phyloP scores from a whole-genome alignment of 768 basidiomycete genomes.

The Podaxis sp. region DNA sequence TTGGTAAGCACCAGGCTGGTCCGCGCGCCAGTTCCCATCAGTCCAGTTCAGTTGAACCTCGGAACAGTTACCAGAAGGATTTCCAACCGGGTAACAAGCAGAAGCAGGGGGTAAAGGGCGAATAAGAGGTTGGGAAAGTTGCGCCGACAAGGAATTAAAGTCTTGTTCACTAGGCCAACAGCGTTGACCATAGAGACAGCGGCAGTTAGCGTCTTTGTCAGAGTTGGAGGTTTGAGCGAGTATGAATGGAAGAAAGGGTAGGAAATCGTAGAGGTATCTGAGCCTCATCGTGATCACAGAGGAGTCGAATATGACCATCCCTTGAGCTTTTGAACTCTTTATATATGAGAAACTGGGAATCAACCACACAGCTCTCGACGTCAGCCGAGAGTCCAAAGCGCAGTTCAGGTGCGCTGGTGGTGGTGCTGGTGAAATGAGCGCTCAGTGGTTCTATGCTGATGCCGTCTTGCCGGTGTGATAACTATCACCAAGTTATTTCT shows the following conservation, averaged over 20 bases:
- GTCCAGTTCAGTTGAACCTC: constrained; percentile 3
- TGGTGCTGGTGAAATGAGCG: background rate
- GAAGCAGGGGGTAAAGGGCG: constrained; percentile 22
- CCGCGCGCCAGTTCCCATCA: constrained; percentile 13
- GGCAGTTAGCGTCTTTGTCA: constrained; percentile 21
- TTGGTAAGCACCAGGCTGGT: constrained; percentile 7
- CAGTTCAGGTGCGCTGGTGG: background rate
- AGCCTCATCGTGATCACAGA: background rate
- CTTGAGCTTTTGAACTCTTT: background rate
- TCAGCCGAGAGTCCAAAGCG: background rate
- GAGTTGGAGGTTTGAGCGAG: background rate
- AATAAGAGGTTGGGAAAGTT: constrained; percentile 39
- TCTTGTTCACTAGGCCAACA: constrained; percentile 40
- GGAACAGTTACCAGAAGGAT: constrained; percentile 30
- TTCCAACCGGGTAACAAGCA: constrained; percentile 35
- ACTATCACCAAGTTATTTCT: background rate
- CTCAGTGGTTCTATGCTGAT: background rate
- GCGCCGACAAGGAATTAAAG: constrained; percentile 28
- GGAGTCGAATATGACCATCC: background rate
- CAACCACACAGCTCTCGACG: background rate
- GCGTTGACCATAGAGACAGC: constrained; percentile 35
- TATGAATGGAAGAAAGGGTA: background rate
- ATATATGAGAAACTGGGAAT: background rate
- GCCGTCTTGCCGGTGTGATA: background rate
- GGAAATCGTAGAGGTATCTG: background rate